Conservation (phyloP, 2,329 filamentous ascomycete species). For the Fusarium brevicatenulatum region DNA sequence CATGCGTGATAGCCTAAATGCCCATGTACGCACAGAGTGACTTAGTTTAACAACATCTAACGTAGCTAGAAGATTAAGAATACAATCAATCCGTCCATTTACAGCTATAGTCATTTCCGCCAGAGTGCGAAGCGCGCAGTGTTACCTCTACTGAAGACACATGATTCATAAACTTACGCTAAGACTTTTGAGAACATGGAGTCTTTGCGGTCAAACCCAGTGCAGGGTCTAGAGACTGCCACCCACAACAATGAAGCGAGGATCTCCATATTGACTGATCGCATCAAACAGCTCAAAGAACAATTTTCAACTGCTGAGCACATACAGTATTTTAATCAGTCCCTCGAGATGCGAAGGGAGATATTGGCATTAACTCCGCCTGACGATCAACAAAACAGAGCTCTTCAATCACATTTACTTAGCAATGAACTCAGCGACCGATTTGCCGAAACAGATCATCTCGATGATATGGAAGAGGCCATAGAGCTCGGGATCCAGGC, state of each 20-base stretch:
- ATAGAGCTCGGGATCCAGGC: not conserved
- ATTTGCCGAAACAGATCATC: not conserved
- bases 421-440: not conserved
- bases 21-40: too few relatives aligned
- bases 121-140: too few relatives aligned
- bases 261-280: not conserved
- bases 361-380: not conserved
- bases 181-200: not conserved
- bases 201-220: accelerated
- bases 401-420: not conserved
- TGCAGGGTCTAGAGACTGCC: accelerated
- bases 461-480: not conserved
- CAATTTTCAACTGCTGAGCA: not conserved
- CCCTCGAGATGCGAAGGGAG: not conserved
- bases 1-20: not conserved
- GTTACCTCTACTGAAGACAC: too few relatives aligned
- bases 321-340: not conserved
- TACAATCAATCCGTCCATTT: too few relatives aligned
- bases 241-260: not conserved
- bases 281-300: not conserved
- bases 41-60: too few relatives aligned
- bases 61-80: too few relatives aligned
- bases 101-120: too few relatives aligned
- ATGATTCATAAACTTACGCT: too few relatives aligned
- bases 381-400: accelerated